Percentiles rank a stretch among this genome's conserved stretches.
These are phyloP conservation scores for Plasmodium vivax DNA, from an alignment of 169 alveolate genomes.

Conservation along the genomic window DNA sequence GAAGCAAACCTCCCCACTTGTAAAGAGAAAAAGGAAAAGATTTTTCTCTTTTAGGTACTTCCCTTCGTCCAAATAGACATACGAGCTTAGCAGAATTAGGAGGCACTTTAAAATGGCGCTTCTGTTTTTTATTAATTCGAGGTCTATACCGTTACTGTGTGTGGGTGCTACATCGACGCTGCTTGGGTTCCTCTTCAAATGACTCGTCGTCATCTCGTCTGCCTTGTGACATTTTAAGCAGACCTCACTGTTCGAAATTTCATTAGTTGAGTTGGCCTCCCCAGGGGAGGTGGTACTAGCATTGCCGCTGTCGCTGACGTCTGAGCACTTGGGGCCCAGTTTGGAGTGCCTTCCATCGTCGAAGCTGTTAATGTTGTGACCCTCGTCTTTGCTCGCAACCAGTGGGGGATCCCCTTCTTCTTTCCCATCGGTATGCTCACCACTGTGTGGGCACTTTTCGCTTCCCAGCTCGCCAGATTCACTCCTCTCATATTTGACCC, in stretches of 20 bases:
- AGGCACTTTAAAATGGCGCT: constrained; percentile 44
- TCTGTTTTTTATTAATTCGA: constrained; percentile 63
- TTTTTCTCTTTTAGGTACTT: constrained; percentile 65
- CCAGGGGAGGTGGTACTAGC: neutral
- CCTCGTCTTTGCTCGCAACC: neutral
- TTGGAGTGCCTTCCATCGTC: neutral
- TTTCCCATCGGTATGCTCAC: neutral
- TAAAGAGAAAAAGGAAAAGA: constrained; percentile 48
- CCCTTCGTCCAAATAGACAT: constrained; percentile 39
- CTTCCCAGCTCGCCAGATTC: neutral
- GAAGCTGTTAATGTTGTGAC: neutral
- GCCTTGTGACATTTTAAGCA: neutral
- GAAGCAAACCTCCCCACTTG: constrained; percentile 60
- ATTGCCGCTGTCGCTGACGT: neutral
- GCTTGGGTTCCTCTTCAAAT: neutral
- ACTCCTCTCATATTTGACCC: neutral
- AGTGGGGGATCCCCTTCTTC: neutral
- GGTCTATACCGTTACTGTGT: neutral
- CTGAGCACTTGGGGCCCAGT: neutral
- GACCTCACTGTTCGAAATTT: neutral
- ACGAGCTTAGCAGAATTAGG: constrained; percentile 65
- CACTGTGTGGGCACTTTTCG: neutral
- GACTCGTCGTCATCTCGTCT: neutral
- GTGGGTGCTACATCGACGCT: neutral
- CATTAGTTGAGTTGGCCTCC: neutral